Evolutionary conservation across 1,284 basidiomycete genomes (phyloP), one percentile per base, ranked within the genome.

Genomic region (Ustanciosporium gigantosporum): DNA sequence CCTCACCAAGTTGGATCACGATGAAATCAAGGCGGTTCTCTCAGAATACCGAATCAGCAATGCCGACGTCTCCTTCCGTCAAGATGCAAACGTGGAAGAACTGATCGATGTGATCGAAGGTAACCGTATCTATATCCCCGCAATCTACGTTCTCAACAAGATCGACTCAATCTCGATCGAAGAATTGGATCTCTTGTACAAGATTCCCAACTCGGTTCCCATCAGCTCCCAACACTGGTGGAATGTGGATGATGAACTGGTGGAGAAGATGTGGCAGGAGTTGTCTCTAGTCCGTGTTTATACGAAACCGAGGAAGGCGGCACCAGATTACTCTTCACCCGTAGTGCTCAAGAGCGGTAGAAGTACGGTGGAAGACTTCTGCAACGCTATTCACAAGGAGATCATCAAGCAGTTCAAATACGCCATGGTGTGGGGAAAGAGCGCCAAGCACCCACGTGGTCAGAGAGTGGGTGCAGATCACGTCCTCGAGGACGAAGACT

Each of bases 211-310:
- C 79, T 91, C 90, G 50, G 94, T 97, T 5, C 95, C 95, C 4
- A 85, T 99, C 76, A 92, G 90, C 15, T 92, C 90, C 8, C 85
- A 85, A 59, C 86, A 91, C 76, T 98, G 94, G 94, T 83, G 96
- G 71, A 98, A 98, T 80, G 82, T 98, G 69, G 94, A 97, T 79
- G 95, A 98, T 79, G 95, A 99, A 78, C 83, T 98, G 35, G 85
- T 90, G 46, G 88, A 91, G 58, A 76, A 75, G 41, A 78, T 79
- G 71, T 79, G 78, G 78, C 50, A 73, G 35, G 64, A 71, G 38
- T 57, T 78, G 7, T 46, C 66, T 47, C 60, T 74, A 21, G 89
- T 91, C 44, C 52, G 78, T 17, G 74, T 81, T 4, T 85, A 99
- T 82, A 98, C 95, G 9, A 95, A 94, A 79, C 95, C 95, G 7